Base-by-base conservation (phyloP, 257 asterid species). In the Solanum arcanum region DNA sequence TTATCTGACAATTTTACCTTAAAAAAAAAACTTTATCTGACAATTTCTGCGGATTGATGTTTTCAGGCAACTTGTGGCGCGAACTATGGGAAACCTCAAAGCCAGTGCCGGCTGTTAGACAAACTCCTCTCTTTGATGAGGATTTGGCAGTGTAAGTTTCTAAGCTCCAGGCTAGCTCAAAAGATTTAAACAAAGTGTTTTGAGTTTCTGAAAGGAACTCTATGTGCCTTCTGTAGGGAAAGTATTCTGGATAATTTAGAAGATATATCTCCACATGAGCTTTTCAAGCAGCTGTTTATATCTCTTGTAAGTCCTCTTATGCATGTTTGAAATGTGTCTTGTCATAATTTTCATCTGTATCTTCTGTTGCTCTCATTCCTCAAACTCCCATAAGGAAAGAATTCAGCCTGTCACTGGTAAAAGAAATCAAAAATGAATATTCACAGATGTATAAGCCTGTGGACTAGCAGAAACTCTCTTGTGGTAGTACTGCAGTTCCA, bases 11-110 rank as follows among this genome's bases (percentile, higher is more conserved):
- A 18, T 18, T 49, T 80, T 33, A 33, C 35, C 5, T 33, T 3
- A 33, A 33, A 33, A 33, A 33, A 3, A 80, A 80, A 16, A 80
- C 18, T 46, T 27, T 49, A 18, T 80, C 44, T 80, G 68, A 80
- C 85, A 80, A 18, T 20, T 49, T 80, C 27, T 47, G 76, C 2
- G 42, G 76, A 66, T 88, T 88, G 88, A 86, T 90, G 85, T 87
- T 88, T 86, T 86, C 86, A 97, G 99, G 99, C 86, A 97, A 97
- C 91, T 93, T 97, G 89, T 97, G 99, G 99, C 98, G 95, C 83
- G 99, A 97, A 93, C 92, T 97, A 80, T 97, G 99, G 99, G 99
- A 95, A 92, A 93, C 99, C 66, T 91, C 99, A 86, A 97, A 97
- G 90, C 95, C 98, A 70, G 92, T 97, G 83, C 99, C 99, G 73